Evolutionary conservation across 23 red algal species (phyloP).

Genomic region (Pyropia haitanensis): DNA sequence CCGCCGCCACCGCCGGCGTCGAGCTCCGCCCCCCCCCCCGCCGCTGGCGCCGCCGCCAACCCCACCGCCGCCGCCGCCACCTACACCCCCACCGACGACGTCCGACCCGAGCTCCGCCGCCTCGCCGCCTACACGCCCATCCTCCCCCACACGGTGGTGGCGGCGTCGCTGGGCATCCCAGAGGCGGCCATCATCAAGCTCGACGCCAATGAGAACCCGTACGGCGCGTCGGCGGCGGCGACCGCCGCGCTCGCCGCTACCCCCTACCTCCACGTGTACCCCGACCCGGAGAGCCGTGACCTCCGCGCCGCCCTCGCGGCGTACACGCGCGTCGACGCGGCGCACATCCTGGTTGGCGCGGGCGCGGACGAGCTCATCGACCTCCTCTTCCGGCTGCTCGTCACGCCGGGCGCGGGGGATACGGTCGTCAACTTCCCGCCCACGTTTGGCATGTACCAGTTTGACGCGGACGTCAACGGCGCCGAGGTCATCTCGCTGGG

Average conservation of each 20-base stretch:
- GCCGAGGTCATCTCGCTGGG: slow-evolving; percentile 37
- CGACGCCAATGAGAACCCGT: slow-evolving; percentile 98
- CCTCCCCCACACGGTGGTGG: slow-evolving; percentile 87
- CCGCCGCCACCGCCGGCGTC: too few species aligned
- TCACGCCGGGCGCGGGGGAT: slow-evolving; percentile 47
- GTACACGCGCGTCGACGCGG: slow-evolving; percentile 46
- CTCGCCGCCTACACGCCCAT: slow-evolving; percentile 90
- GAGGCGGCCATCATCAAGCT: slow-evolving; percentile 88
- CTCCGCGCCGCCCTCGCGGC: slow-evolving; percentile 65
- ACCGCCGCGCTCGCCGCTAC: slow-evolving; percentile 36
- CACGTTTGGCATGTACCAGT: slow-evolving; percentile 98
- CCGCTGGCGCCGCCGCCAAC: not conserved
- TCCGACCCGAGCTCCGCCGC: slow-evolving; percentile 47
- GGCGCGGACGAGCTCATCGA: slow-evolving; percentile 98
- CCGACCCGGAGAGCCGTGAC: slow-evolving; percentile 66
- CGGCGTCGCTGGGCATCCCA: slow-evolving; percentile 35
- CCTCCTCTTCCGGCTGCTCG: slow-evolving; percentile 81
- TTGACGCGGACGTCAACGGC: slow-evolving; percentile 94
- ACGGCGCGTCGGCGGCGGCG: slow-evolving; percentile 71
- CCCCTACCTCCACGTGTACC: slow-evolving; percentile 88
- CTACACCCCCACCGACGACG: slow-evolving; percentile 4
- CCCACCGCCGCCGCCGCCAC: not conserved
- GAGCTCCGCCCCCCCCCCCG: not conserved
- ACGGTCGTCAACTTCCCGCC: slow-evolving; percentile 82
- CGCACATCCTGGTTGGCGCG: slow-evolving; percentile 76